Percentiles rank a stretch among this genome's conserved stretches.
Conservation (phyloP, 257 asterid genomes). For the Pogostemon cablin region DNA sequence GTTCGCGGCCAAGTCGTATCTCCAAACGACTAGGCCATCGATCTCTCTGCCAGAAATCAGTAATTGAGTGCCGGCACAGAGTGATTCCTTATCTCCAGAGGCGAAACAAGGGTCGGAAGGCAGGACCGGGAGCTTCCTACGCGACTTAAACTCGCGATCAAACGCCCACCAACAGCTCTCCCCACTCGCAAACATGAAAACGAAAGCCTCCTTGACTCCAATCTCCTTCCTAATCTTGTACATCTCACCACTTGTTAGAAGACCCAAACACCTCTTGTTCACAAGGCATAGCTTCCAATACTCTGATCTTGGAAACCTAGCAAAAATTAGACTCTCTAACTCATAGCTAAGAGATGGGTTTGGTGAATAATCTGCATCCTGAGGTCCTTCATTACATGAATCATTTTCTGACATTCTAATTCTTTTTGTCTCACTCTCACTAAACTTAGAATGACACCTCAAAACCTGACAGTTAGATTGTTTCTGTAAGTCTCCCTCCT, state of each 20-base stretch:
- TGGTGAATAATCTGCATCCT: conserved; percentile 84
- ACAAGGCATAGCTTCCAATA: conserved; percentile 59
- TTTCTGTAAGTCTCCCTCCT: conserved; percentile 29
- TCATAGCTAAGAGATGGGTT: conserved; percentile 59
- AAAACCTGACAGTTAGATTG: conserved; percentile 21
- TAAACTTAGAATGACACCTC: conserved; percentile 21
- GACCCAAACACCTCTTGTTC: conserved; percentile 56
- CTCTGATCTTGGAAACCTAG: conserved; percentile 72
- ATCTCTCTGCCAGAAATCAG: conserved; percentile 73
- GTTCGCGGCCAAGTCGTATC: conserved; percentile 62
- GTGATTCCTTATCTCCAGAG: conserved; percentile 69
- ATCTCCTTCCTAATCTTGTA: conserved; percentile 54
- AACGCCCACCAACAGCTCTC: conserved; percentile 73
- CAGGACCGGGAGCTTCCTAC: conserved; percentile 58
- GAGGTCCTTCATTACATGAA: conserved; percentile 48
- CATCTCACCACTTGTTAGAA: conserved; percentile 57
- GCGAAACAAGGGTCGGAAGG: conserved; percentile 67
- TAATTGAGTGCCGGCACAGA: conserved; percentile 72
- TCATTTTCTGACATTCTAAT: conserved; percentile 33
- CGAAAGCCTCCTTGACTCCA: conserved; percentile 54
- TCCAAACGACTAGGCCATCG: conserved; percentile 66
- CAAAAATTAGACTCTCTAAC: conserved; percentile 59
- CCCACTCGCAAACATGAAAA: conserved; percentile 73
- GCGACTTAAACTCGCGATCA: conserved; percentile 57
- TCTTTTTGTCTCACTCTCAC: conserved; percentile 32